These are phyloP conservation scores for Penicillium cinerascens DNA, from an alignment of 495 filamentous ascomycete species.

Conservation along the genomic window DNA sequence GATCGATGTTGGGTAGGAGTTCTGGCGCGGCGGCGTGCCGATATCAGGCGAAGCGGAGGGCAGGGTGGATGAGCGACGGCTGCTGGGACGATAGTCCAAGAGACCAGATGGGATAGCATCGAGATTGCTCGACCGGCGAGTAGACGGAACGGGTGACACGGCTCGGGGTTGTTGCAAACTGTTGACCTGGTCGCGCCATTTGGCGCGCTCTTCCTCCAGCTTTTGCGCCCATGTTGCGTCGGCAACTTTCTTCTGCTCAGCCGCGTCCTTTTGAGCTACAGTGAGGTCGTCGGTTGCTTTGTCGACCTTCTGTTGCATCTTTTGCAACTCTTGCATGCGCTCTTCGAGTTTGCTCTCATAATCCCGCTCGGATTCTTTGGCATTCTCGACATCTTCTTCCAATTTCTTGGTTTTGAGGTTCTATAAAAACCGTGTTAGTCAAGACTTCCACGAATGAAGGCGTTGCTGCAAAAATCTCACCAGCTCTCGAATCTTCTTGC, in stretches of 20 bases:
- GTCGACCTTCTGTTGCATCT: conserved; percentile 59
- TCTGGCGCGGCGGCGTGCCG: conserved; percentile 39
- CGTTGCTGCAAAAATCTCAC: conserved; percentile 45
- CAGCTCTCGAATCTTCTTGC: conserved; percentile 80
- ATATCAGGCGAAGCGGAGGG: conserved; percentile 40
- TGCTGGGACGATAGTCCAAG: conserved; percentile 40
- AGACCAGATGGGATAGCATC: conserved; percentile 27
- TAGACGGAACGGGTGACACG: conserved; percentile 46
- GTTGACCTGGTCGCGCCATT: conserved; percentile 63
- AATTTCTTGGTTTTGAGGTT: conserved; percentile 68
- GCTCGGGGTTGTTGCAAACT: conserved; percentile 46
- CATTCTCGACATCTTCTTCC: conserved; percentile 79
- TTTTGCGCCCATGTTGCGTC: conserved; percentile 59
- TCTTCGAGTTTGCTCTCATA: conserved; percentile 56
- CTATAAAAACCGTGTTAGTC: conserved; percentile 39
- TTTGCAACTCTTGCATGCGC: conserved; percentile 60
- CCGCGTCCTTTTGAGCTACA: conserved; percentile 58
- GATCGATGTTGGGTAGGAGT: conserved; percentile 39
- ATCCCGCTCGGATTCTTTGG: conserved; percentile 59
- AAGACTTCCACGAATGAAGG: neutral
- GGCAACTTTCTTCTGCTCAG: conserved; percentile 64
- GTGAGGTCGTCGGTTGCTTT: conserved; percentile 61
- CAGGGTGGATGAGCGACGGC: conserved; percentile 46
- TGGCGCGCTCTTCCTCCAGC: conserved; percentile 68
- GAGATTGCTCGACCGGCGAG: conserved; percentile 43